Percentiles rank a stretch among this genome's conserved stretches.
phyloP scores from a whole-genome alignment of 2,329 filamentous ascomycete genomes.

The Diaporthe citrichinensis region DNA sequence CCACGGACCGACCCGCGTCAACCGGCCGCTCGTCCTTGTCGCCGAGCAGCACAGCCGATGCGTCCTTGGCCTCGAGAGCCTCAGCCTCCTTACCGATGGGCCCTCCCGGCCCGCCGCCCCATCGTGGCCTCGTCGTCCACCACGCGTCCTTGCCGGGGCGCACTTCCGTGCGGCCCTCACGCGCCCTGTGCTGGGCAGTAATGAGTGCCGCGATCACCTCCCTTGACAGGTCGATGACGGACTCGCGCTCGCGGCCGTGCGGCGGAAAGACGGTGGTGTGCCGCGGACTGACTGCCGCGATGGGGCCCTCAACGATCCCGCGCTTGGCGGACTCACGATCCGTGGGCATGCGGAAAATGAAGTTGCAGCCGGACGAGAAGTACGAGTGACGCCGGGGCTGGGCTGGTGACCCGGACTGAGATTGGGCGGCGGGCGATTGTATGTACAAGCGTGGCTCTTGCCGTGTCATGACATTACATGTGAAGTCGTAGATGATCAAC shows the following conservation, averaged over 20 bases:
- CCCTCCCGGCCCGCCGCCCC: conserved; percentile 74
- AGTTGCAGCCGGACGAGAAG: conserved; percentile 71
- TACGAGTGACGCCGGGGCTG: conserved; percentile 62
- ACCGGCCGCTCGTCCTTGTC: conserved; percentile 59
- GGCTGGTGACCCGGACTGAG: conserved; percentile 42
- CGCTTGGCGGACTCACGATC: conserved; percentile 72
- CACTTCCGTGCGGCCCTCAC: conserved; percentile 69
- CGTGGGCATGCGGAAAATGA: conserved; percentile 71
- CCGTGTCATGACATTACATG: conserved; percentile 72
- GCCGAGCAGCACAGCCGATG: conserved; percentile 57
- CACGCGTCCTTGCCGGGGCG: conserved; percentile 71
- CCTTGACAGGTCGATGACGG: conserved; percentile 72
- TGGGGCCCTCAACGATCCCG: conserved; percentile 73
- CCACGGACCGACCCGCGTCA: not conserved
- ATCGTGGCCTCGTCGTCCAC: conserved; percentile 73
- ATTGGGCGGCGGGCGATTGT: conserved; percentile 52
- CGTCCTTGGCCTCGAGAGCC: conserved; percentile 55
- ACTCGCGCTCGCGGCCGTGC: conserved; percentile 64
- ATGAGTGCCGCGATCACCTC: conserved; percentile 73
- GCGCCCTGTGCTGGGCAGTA: conserved; percentile 74
- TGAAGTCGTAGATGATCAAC: conserved; percentile 76
- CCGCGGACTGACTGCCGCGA: conserved; percentile 72
- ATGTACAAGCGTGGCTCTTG: conserved; percentile 73
- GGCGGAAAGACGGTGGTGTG: conserved; percentile 65
- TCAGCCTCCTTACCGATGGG: conserved; percentile 71